These are phyloP conservation scores for Irpex sp. DNA, from an alignment of 1,284 basidiomycete genomes.

Conservation along the genomic window DNA sequence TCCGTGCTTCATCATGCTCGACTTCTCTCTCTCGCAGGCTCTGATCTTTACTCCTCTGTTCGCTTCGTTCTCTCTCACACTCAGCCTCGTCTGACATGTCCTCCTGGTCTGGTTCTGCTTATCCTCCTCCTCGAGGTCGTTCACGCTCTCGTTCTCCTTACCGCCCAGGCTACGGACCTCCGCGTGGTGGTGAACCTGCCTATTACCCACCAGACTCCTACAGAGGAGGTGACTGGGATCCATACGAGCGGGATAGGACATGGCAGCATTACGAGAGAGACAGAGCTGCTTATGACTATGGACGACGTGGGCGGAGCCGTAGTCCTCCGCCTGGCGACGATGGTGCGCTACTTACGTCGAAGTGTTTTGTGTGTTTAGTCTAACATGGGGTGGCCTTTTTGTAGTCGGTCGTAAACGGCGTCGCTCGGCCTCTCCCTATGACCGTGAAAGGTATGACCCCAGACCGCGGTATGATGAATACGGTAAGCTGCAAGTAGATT, in stretches of 20 bases:
- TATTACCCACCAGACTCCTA: conserved; percentile 50
- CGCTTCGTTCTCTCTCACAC: conserved; percentile 58
- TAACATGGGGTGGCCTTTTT: background rate
- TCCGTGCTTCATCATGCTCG: conserved; percentile 87
- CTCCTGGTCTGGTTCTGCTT: conserved; percentile 60
- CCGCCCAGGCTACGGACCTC: conserved; percentile 43
- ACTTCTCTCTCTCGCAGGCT: conserved; percentile 56
- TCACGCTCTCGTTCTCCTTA: conserved; percentile 78
- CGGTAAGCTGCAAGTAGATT: conserved; percentile 45
- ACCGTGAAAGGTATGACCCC: conserved; percentile 75
- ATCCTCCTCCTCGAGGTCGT: conserved; percentile 66
- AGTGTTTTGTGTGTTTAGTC: conserved; percentile 12
- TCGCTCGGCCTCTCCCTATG: conserved; percentile 83
- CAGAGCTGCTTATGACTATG: conserved; percentile 53
- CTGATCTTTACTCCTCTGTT: conserved; percentile 50
- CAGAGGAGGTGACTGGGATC: conserved; percentile 58
- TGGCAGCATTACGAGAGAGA: conserved; percentile 68
- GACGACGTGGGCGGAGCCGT: conserved; percentile 67
- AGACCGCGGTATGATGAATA: conserved; percentile 79
- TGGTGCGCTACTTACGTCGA: conserved; percentile 38
- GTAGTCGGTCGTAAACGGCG: conserved; percentile 72
- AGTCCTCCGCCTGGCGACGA: conserved; percentile 63
- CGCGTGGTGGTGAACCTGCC: conserved; percentile 45
- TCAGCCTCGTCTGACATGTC: conserved; percentile 58
- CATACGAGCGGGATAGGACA: conserved; percentile 65